Evolutionary conservation across 192 early-diverging fungal genomes (phyloP).

Genomic region (Pilobolus umbonatus): DNA sequence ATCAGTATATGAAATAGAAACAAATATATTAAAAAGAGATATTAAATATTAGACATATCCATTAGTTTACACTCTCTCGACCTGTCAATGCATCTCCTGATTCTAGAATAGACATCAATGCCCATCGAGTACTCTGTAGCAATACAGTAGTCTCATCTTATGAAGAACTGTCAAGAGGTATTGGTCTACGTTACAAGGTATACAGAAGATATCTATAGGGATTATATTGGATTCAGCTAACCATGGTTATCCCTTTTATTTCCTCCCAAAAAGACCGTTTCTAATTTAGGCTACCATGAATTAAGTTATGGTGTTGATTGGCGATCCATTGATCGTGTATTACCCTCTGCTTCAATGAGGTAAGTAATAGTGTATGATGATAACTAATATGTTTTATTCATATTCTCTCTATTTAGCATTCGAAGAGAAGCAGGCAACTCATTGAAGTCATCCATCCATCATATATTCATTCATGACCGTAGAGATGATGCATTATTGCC

Average conservation of each 20-base stretch:
- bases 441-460: slow-evolving; percentile 76
- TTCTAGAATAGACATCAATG: slow-evolving; percentile 57
- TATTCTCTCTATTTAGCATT: no score
- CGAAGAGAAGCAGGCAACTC: slow-evolving; percentile 34
- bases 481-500: slow-evolving; percentile 84
- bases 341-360: slow-evolving; percentile 56
- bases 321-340: slow-evolving; percentile 67
- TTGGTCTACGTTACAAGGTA: slow-evolving; percentile 55
- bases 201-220: not conserved
- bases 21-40: not conserved
- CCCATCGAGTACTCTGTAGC: slow-evolving; percentile 59
- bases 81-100: slow-evolving; percentile 74
- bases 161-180: slow-evolving; percentile 65
- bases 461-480: slow-evolving; percentile 62
- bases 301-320: slow-evolving; percentile 67
- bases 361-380: slow-evolving; percentile 6
- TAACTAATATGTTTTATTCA: not conserved
- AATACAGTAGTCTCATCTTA: slow-evolving; percentile 64
- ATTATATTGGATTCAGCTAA: not conserved
- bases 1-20: no score
- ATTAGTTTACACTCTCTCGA: slow-evolving; percentile 53
- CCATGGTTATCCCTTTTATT: not conserved
- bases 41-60: slow-evolving; percentile 14
- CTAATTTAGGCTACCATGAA: slow-evolving; percentile 56
- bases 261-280: slow-evolving; percentile 35